These are phyloP conservation scores for Avena eriantha DNA, from an alignment of 176 grass and related monocot species.

Conservation along the genomic window DNA sequence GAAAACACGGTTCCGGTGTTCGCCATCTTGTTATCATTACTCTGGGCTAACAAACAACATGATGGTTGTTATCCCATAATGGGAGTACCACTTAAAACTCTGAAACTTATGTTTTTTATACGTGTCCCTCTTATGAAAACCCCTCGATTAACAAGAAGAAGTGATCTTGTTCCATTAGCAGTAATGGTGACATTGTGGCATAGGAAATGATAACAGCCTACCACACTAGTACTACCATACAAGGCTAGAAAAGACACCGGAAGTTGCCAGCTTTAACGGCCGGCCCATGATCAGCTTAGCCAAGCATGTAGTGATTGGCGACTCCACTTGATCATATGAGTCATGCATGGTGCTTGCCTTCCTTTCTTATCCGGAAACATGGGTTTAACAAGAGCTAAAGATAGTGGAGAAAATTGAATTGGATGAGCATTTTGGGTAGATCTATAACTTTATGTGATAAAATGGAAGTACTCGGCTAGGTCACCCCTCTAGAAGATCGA, in stretches of 20 bases:
- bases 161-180: too few species aligned
- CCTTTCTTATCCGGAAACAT: too few species aligned
- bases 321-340: too few species aligned
- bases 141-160: neutral
- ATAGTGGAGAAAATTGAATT: slow-evolving; percentile 5
- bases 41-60: neutral
- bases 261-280: neutral
- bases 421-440: slow-evolving; percentile 38
- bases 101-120: neutral
- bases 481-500: neutral
- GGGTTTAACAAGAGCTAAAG: too few species aligned
- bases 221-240: too few species aligned
- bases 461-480: slow-evolving; percentile 28
- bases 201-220: too few species aligned
- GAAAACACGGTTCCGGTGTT: too few species aligned
- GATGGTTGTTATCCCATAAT: too few species aligned
- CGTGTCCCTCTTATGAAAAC: slow-evolving; percentile 14
- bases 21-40: too few species aligned
- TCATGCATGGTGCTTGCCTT: too few species aligned
- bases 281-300: slow-evolving; percentile 33
- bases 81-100: neutral
- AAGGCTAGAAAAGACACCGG: too few species aligned
- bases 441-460: neutral
- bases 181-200: neutral
- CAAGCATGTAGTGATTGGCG: neutral